phyloP scores from a whole-genome alignment of 495 filamentous ascomycete species.

The Apiosordaria backusii region DNA sequence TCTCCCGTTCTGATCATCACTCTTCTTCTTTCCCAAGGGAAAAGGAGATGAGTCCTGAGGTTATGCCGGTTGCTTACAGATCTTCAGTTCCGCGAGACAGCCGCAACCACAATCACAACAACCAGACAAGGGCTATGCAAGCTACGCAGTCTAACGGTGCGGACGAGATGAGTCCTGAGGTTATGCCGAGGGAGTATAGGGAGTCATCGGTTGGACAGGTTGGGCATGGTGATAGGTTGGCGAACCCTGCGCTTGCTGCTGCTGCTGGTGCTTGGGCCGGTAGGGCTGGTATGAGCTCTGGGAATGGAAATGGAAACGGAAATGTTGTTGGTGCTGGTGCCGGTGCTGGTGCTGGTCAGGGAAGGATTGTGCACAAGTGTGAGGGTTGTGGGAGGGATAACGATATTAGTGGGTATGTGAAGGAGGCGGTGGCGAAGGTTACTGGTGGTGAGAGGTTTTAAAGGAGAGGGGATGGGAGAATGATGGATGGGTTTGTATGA shows the following conservation, averaged over 20 bases:
- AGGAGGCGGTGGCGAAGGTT: not conserved
- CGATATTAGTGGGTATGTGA: constrained; percentile 28
- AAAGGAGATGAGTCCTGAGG: not conserved
- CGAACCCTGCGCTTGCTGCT: constrained; percentile 21
- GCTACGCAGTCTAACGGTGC: not conserved
- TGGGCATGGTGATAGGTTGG: too few relatives aligned
- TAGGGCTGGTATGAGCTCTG: not conserved
- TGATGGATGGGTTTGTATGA: not conserved
- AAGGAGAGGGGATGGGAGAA: not conserved
- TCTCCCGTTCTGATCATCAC: constrained; percentile 2
- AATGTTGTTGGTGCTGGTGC: not conserved
- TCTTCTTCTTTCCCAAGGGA: not conserved
- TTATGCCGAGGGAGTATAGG: too few relatives aligned
- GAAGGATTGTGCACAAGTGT: constrained; percentile 30
- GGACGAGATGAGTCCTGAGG: too few relatives aligned
- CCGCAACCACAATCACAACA: not conserved
- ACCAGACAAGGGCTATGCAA: not conserved
- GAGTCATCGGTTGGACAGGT: too few relatives aligned
- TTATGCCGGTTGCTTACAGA: not conserved
- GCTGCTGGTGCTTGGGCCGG: constrained; percentile 24
- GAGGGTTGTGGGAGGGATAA: constrained; percentile 36
- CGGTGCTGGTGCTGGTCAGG: not conserved
- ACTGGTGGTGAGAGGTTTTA: not conserved
- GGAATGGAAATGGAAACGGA: not conserved
- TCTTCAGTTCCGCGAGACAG: not conserved